phyloP scores from a whole-genome alignment of 768 basidiomycete species.

The Tremella mesenterica region DNA sequence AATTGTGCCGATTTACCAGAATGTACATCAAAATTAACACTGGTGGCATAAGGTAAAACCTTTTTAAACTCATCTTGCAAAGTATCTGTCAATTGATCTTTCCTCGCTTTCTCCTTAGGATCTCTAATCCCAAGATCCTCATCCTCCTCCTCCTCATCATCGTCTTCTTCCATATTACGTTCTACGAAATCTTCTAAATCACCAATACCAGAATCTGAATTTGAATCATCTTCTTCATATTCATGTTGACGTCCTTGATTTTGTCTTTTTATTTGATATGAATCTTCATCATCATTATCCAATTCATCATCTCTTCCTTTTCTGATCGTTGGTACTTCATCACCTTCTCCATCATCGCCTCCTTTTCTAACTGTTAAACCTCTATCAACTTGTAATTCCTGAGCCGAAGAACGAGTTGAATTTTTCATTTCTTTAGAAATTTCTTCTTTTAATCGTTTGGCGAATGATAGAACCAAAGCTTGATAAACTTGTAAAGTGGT shows the following conservation, averaged over 20 bases:
- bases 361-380: slow-evolving; percentile 49
- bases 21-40: slow-evolving; percentile 58
- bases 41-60: slow-evolving; percentile 58
- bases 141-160: slow-evolving; percentile 57
- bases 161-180: slow-evolving; percentile 27
- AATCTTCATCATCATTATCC: slow-evolving; percentile 53
- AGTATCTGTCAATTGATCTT: slow-evolving; percentile 35
- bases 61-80: slow-evolving; percentile 45
- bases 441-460: slow-evolving; percentile 71
- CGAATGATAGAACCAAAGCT: slow-evolving; percentile 66
- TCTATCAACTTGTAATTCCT: slow-evolving; percentile 62
- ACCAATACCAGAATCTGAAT: slow-evolving; percentile 35
- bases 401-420: slow-evolving; percentile 67
- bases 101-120: slow-evolving; percentile 51
- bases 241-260: slow-evolving; percentile 48
- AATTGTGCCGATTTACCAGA: slow-evolving; percentile 58
- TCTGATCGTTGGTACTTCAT: slow-evolving; percentile 1
- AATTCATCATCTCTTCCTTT: slow-evolving; percentile 49
- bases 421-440: slow-evolving; percentile 77
- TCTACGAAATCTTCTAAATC: slow-evolving; percentile 39
- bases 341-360: slow-evolving; percentile 40
- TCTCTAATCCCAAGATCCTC: too few relatives aligned
- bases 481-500: slow-evolving; percentile 62
- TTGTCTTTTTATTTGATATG: slow-evolving; percentile 45
- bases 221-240: slow-evolving; percentile 54